Base-by-base conservation (phyloP, 805 yeast genomes). In the Zygosaccharomyces bisporus region DNA sequence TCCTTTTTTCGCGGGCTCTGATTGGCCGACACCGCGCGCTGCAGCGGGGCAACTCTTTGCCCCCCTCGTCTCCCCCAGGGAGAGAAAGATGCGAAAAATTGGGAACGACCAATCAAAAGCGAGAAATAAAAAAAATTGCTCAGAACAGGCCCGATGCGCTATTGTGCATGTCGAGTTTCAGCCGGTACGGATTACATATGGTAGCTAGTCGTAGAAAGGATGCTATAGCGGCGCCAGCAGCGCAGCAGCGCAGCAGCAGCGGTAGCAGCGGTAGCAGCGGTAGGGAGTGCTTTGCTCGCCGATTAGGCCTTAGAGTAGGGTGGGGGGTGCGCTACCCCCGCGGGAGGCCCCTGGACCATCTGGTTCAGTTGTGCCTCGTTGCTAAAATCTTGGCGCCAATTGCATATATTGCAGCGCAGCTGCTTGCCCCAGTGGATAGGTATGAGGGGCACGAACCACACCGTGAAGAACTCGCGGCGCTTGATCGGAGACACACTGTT, bases 361-460 rank as follows among this genome's bases (percentile, higher is more conserved):
- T 60, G 63, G 14, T 61, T 52, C 20, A 69, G 46, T 27, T 68
- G 63, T 10, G 52, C 61, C 3, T 57, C 58, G 27, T 46, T 50
- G 25, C 56, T 58, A 31, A 67, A 63, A 40, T 67, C 72, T 38
- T 67, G 73, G 13, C 69, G 54, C 74, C 74, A 76, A 13, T 76
- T 71, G 54, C 83, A 78, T 10, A 75, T 74, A 1, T 68, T 59
- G 51, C 83, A 78, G 39, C 66, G 73, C 37, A 77, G 53, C 46
- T 76, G 72, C 54, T 76, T 78, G 14, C 75, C 70, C 69, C 72
- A 73, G 55, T 70, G 74, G 33, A 77, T 59, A 3, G 83, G 83
- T 3, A 78, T 51, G 10, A 78, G 54, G 1, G 83, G 83, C 21
- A 78, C 63, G 52, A 75, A 77, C 68, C 76, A 78, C 7, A 78